Percentiles rank a stretch among this genome's conserved stretches.
Conservation (phyloP, 331 rosid genomes). For the Acacia concinna region DNA sequence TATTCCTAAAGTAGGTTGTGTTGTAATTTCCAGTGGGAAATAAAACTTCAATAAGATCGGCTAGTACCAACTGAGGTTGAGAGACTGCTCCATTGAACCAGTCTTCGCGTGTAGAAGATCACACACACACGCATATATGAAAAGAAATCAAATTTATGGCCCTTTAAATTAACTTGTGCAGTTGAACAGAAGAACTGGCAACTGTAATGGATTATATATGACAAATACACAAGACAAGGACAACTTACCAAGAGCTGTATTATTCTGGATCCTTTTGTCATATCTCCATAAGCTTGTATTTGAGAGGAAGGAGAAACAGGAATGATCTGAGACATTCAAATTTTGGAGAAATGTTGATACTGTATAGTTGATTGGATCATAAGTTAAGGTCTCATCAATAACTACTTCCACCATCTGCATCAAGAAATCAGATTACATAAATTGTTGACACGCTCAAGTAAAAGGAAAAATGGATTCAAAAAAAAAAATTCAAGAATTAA, state of each 20-base stretch:
- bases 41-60: slow-evolving; percentile 71
- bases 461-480: not conserved
- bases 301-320: slow-evolving; percentile 81
- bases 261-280: slow-evolving; percentile 62
- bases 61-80: slow-evolving; percentile 86
- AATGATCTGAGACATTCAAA: slow-evolving; percentile 67
- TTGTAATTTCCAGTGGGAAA: slow-evolving; percentile 78
- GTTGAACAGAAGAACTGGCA: not conserved
- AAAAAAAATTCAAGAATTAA: slow-evolving; percentile 10
- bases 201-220: not conserved
- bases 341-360: slow-evolving; percentile 66
- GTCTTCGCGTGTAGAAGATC: slow-evolving; percentile 44
- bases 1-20: slow-evolving; percentile 67
- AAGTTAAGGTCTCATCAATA: slow-evolving; percentile 75
- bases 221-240: not conserved
- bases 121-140: too few species aligned
- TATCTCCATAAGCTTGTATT: slow-evolving; percentile 90
- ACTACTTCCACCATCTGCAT: slow-evolving; percentile 85
- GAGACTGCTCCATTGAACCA: slow-evolving; percentile 83
- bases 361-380: slow-evolving; percentile 59
- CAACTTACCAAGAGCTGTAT: slow-evolving; percentile 55
- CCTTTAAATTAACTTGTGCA: not conserved
- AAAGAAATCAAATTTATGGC: too few species aligned
- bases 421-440: slow-evolving; percentile 20
- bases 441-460: not conserved